Evolutionary conservation across 768 basidiomycete species (phyloP).

Genomic region (Crassisporium funariophilum): DNA sequence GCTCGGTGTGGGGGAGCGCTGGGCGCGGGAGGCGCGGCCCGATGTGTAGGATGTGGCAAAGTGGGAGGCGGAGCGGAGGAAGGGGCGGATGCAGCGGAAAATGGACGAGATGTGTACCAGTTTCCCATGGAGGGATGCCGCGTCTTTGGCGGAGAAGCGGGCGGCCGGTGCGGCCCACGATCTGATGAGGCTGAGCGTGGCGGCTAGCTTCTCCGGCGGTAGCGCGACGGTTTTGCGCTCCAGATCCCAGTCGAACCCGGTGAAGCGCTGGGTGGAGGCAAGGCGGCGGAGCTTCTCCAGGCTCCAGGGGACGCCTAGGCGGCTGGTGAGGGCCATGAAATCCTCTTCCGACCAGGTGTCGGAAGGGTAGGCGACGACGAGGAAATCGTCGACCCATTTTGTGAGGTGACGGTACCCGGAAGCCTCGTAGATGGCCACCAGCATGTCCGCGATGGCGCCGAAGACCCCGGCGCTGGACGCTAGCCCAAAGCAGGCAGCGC

Average conservation of each 20-base stretch:
- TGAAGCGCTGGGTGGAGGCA: conserved; percentile 8
- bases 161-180: conserved; percentile 22
- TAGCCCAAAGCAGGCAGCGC: conserved; percentile 31
- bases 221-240: conserved; percentile 2
- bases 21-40: conserved; percentile 2
- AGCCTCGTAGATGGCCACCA: conserved; percentile 27
- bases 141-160: conserved; percentile 15
- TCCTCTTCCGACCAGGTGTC: conserved; percentile 20
- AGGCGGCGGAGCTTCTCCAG: conserved; percentile 7
- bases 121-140: conserved; percentile 33
- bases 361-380: conserved; percentile 15
- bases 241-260: conserved; percentile 19
- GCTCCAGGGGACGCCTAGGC: conserved; percentile 18
- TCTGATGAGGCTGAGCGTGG: background rate
- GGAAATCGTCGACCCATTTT: conserved; percentile 36
- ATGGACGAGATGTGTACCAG: conserved; percentile 37
- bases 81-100: conserved; percentile 26
- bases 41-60: conserved; percentile 25
- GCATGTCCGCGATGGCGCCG: conserved; percentile 32
- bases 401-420: background rate
- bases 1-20: background rate
- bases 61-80: conserved; percentile 26
- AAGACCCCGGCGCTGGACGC: conserved; percentile 31
- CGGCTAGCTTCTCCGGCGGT: conserved; percentile 25
- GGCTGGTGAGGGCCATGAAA: conserved; percentile 7